phyloP scores from a whole-genome alignment of 2,329 filamentous ascomycete genomes.

The Cladorrhinum sp. region DNA sequence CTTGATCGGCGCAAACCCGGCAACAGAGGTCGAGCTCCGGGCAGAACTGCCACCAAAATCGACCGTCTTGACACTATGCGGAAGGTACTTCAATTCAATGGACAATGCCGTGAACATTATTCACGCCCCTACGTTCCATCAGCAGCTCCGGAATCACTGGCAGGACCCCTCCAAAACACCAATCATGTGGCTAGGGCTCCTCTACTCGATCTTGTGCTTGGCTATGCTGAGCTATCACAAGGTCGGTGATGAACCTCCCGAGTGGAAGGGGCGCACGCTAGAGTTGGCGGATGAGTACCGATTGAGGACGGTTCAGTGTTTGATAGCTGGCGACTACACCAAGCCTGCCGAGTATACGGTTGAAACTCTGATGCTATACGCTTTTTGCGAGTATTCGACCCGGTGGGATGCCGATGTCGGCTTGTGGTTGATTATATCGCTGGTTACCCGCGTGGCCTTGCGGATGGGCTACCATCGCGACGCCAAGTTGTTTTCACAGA shows the following conservation, averaged over 20 bases:
- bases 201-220: slow-evolving; percentile 73
- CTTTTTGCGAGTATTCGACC: slow-evolving; percentile 71
- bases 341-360: slow-evolving; percentile 71
- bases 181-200: slow-evolving; percentile 73
- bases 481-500: slow-evolving; percentile 66
- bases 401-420: slow-evolving; percentile 71
- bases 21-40: slow-evolving; percentile 73
- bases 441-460: slow-evolving; percentile 57
- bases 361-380: slow-evolving; percentile 74
- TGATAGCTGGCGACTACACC: slow-evolving; percentile 74
- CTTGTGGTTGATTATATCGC: slow-evolving; percentile 56
- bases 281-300: slow-evolving; percentile 64
- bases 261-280: slow-evolving; percentile 66
- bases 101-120: slow-evolving; percentile 70
- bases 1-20: slow-evolving; percentile 70
- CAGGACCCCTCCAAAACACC: slow-evolving; percentile 68
- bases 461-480: slow-evolving; percentile 79
- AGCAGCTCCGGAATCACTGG: slow-evolving; percentile 66
- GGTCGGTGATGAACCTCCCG: slow-evolving; percentile 74
- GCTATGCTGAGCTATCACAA: slow-evolving; percentile 77
- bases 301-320: slow-evolving; percentile 71
- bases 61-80: slow-evolving; percentile 79
- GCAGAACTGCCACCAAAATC: slow-evolving; percentile 76
- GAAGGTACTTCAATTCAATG: slow-evolving; percentile 85
- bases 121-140: slow-evolving; percentile 81